Evolutionary conservation across 306 rosid species (phyloP), one percentile per base, ranked within the genome.

Genomic region (Cyamopsis tetragonoloba): DNA sequence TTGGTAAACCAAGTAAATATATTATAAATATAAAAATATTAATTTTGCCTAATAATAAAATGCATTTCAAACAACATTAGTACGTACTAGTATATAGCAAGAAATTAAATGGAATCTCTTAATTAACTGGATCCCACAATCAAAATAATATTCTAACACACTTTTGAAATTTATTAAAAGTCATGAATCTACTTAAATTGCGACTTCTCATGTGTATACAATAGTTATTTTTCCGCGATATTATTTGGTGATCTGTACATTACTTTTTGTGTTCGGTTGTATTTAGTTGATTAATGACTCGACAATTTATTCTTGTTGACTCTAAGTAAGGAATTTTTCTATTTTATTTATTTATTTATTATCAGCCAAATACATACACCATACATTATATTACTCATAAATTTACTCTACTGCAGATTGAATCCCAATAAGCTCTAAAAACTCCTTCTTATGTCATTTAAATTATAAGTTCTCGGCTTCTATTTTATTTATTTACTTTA

Each of bases 61-160:
- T 37, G 12, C 12, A 20, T 19, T 48, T 31, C 0, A 66, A 31
- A 20, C 9, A 6, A 32, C 35, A 22, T n/a, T n/a, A n/a, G n/a
- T n/a, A n/a, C n/a, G n/a, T n/a, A n/a, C n/a, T n/a, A n/a, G n/a
- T 35, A 34, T 1, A 12, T 32, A 31, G 47, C 23, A 19, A 22
- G 35, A 1, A 51, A 14, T 14, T 51, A 4, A 68, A 68, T 38
- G 39, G 19, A 27, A 39, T 55, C 32, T 4, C 10, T 11, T 19
- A 55, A 69, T 41, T 54, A 68, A 68, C 65, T 54, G 74, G 74
- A 54, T 68, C 74, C 74, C 74, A 68, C 74, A 17, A 38, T 38
- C 42, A 39, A 39, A 27, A 39, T 15, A 23, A 68, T 68, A 54
- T 53, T 39, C 62, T 20, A 6, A 14, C 0, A 14, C 30, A 37